Evolutionary conservation across 768 basidiomycete genomes (phyloP).

Genomic region (Boletus sensibilis): DNA sequence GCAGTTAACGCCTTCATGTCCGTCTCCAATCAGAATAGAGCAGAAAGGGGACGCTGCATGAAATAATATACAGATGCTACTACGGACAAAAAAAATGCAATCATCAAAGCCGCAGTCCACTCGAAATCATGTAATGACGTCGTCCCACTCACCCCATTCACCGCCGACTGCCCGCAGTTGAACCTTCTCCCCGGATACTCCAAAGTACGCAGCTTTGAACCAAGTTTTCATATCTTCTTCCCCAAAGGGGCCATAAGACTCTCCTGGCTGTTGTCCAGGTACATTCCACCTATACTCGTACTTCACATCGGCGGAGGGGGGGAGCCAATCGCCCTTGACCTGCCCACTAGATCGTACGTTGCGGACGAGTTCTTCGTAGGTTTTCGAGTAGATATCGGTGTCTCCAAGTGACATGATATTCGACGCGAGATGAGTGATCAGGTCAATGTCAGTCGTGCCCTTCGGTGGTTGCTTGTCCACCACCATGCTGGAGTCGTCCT

Average conservation of each 20-base stretch:
- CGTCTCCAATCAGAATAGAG: not conserved
- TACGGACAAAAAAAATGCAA: not conserved
- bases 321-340: constrained; percentile 68
- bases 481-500: constrained; percentile 42
- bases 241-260: constrained; percentile 76
- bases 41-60: not conserved
- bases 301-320: constrained; percentile 70
- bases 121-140: constrained; percentile 48
- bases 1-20: not conserved
- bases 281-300: constrained; percentile 84
- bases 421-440: constrained; percentile 84
- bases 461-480: constrained; percentile 45
- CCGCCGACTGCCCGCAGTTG: constrained; percentile 63
- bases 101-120: not conserved
- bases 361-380: constrained; percentile 83
- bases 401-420: constrained; percentile 85
- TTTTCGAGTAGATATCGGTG: constrained; percentile 80
- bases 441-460: constrained; percentile 60
- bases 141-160: constrained; percentile 75
- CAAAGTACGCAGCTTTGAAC: constrained; percentile 82
- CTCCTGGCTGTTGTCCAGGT: constrained; percentile 46
- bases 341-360: constrained; percentile 67
- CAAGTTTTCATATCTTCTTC: constrained; percentile 80
- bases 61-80: constrained; percentile 20
- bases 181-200: constrained; percentile 72